Evolutionary conservation across 306 rosid genomes (phyloP).

Genomic region (Quercus berberidifolia): DNA sequence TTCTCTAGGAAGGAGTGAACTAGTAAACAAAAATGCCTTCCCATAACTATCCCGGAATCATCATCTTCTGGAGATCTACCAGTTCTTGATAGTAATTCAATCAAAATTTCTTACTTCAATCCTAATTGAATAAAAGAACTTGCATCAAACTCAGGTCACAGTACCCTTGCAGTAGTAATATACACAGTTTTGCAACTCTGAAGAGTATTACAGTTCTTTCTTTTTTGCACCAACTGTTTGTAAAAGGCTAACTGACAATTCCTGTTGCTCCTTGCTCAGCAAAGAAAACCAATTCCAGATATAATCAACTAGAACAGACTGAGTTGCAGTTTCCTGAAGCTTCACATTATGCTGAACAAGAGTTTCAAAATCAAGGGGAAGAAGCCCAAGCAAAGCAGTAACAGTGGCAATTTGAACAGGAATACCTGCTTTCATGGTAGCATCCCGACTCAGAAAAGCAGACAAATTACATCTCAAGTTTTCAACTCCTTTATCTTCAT

Average conservation of each 20-base stretch:
- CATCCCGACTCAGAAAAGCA: constrained; percentile 32
- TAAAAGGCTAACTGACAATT: constrained; percentile 43
- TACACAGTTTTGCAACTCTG: background rate
- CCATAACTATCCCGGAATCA: background rate
- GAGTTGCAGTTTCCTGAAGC: constrained; percentile 22
- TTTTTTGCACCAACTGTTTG: constrained; percentile 19
- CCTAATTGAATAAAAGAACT: background rate
- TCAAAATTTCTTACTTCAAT: background rate
- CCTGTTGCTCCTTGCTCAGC: constrained; percentile 53
- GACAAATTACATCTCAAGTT: constrained; percentile 48
- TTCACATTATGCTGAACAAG: constrained; percentile 33
- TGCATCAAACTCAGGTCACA: background rate
- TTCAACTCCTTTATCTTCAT: constrained; percentile 56
- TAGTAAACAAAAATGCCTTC: too few relatives aligned
- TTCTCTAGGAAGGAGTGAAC: too few relatives aligned
- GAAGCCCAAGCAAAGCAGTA: constrained; percentile 50
- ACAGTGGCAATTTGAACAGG: constrained; percentile 57
- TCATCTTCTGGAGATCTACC: background rate
- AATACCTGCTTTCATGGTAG: constrained; percentile 33
- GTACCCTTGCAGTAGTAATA: background rate
- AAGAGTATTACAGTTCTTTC: background rate
- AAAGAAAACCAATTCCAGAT: constrained; percentile 60
- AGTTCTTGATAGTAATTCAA: background rate
- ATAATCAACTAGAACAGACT: constrained; percentile 33
- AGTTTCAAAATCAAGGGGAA: constrained; percentile 52